Evolutionary conservation across 1,139 yeast species (phyloP).

Genomic region (Casaregolazyma lundiana): DNA sequence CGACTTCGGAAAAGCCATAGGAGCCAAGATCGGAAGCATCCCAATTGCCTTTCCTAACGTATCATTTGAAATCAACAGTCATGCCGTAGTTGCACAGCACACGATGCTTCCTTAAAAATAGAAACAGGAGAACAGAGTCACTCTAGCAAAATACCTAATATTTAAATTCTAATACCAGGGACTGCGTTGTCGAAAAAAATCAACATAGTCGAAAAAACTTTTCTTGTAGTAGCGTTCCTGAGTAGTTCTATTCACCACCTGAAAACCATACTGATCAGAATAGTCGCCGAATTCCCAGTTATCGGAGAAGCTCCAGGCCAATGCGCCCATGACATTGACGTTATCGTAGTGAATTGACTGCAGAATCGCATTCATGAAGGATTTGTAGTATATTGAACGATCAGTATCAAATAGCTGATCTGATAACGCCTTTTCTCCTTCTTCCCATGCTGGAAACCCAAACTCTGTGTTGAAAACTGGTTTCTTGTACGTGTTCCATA

Average conservation of each 20-base stretch:
- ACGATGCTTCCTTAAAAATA: too few relatives aligned
- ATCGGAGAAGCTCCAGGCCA: slow-evolving; percentile 36
- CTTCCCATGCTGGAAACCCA: slow-evolving; percentile 35
- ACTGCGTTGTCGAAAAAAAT: too few relatives aligned
- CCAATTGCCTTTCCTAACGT: too few relatives aligned
- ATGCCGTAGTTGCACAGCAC: too few relatives aligned
- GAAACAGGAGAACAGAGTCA: too few relatives aligned
- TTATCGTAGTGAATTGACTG: slow-evolving; percentile 27
- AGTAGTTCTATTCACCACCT: slow-evolving; percentile 35
- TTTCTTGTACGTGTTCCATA: slow-evolving; percentile 17
- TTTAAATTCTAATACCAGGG: too few relatives aligned
- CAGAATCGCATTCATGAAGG: slow-evolving; percentile 32
- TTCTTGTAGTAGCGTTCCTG: slow-evolving; percentile 35
- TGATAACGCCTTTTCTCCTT: slow-evolving; percentile 25
- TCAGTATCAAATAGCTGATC: slow-evolving; percentile 32
- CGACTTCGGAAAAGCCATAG: too few relatives aligned
- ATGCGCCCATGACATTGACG: slow-evolving; percentile 31
- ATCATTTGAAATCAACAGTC: too few relatives aligned
- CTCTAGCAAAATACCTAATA: too few relatives aligned
- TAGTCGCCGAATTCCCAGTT: slow-evolving; percentile 35
- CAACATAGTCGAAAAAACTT: slow-evolving; percentile 29
- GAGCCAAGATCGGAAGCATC: too few relatives aligned
- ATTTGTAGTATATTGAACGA: slow-evolving; percentile 33
- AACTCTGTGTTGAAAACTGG: slow-evolving; percentile 28
- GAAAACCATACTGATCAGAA: slow-evolving; percentile 33